Percentiles rank a stretch among this genome's conserved stretches.
Conservation (phyloP, 768 basidiomycete species). For the Cyathus striatus region DNA sequence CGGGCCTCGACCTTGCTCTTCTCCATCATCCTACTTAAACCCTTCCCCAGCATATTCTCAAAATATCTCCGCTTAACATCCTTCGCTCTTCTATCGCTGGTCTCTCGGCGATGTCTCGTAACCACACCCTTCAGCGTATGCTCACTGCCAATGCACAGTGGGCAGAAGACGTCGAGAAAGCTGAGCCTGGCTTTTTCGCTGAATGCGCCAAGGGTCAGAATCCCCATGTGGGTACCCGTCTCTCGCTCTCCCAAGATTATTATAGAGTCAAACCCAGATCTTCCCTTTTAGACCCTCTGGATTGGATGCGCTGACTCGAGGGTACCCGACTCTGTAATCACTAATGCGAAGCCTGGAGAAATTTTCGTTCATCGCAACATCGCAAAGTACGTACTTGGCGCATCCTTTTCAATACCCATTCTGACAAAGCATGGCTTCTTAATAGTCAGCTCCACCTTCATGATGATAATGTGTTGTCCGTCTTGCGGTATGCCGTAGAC, state of each 20-base stretch:
- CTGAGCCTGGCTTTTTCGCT: conserved; percentile 62
- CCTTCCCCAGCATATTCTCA: conserved; percentile 8
- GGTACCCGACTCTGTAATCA: conserved; percentile 75
- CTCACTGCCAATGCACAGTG: conserved; percentile 58
- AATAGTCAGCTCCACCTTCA: conserved; percentile 65
- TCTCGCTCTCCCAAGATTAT: conserved; percentile 5
- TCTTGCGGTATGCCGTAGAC: conserved; percentile 70
- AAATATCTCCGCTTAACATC: conserved; percentile 3
- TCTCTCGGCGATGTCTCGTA: conserved; percentile 10
- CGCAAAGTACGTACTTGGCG: conserved; percentile 58
- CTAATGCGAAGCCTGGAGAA: conserved; percentile 67
- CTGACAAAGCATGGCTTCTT: conserved; percentile 1
- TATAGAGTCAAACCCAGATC: conserved; percentile 1
- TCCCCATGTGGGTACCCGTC: conserved; percentile 46
- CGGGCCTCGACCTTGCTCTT: background rate
- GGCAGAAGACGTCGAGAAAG: conserved; percentile 52
- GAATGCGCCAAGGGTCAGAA: conserved; percentile 57
- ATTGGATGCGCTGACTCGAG: conserved; percentile 83
- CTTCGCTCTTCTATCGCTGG: conserved; percentile 6
- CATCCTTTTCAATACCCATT: conserved; percentile 4
- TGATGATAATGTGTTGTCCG: conserved; percentile 69
- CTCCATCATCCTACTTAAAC: background rate
- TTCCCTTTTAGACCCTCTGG: conserved; percentile 56
- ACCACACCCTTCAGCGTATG: conserved; percentile 21
- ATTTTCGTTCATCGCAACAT: conserved; percentile 86